Evolutionary conservation across 2,329 filamentous ascomycete species (phyloP).

Genomic region (Colletotrichum sp.): DNA sequence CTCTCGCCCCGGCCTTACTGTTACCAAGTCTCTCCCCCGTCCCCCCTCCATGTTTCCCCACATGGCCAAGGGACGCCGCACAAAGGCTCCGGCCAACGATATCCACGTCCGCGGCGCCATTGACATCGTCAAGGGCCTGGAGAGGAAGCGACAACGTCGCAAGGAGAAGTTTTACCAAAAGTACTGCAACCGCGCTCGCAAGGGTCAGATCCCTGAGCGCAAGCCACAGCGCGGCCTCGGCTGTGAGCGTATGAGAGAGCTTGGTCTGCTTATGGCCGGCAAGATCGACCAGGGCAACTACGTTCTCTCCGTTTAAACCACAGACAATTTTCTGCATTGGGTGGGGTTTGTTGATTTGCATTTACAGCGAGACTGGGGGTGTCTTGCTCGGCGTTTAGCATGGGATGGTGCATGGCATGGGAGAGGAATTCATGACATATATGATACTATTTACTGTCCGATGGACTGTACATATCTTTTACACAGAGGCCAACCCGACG

Average conservation of each 20-base stretch:
- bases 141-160: constrained; percentile 90
- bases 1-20: constrained; percentile 70
- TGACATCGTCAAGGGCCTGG: constrained; percentile 95
- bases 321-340: background rate
- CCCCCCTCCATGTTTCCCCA: constrained; percentile 73
- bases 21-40: constrained; percentile 87
- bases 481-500: background rate
- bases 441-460: constrained; percentile 21
- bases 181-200: constrained; percentile 82
- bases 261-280: constrained; percentile 88
- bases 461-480: constrained; percentile 23
- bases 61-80: constrained; percentile 46
- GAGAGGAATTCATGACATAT: constrained; percentile 27
- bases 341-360: background rate
- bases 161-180: constrained; percentile 93
- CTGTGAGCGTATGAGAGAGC: constrained; percentile 85
- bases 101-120: constrained; percentile 88
- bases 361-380: background rate
- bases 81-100: constrained; percentile 43
- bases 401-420: constrained; percentile 18
- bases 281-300: constrained; percentile 77
- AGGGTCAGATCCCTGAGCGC: constrained; percentile 65
- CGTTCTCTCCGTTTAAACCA: constrained; percentile 71
- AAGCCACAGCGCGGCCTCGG: constrained; percentile 83
- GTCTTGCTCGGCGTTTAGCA: constrained; percentile 20